Percentiles rank a stretch among this genome's conserved stretches.
phyloP scores from a whole-genome alignment of 2,329 filamentous ascomycete species.

The Cordyceps fumosorosea region DNA sequence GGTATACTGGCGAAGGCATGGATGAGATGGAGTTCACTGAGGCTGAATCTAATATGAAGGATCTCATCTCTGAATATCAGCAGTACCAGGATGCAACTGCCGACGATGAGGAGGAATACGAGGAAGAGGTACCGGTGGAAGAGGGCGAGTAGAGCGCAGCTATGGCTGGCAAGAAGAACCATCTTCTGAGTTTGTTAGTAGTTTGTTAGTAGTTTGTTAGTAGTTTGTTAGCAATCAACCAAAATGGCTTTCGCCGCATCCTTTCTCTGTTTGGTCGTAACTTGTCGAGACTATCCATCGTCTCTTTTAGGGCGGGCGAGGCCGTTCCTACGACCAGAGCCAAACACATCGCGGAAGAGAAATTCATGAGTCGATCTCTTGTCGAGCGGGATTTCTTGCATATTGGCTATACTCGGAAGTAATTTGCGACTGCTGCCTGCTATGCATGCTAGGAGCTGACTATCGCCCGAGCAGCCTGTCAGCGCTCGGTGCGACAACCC shows the following conservation, averaged over 20 bases:
- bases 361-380: too few species aligned
- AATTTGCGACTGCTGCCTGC: neutral
- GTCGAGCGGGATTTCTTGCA: neutral
- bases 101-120: slow-evolving; percentile 95
- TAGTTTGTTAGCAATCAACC: neutral
- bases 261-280: too few species aligned
- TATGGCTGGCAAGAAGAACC: neutral
- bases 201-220: neutral
- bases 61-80: slow-evolving; percentile 98
- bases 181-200: neutral
- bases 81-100: slow-evolving; percentile 99
- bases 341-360: too few species aligned
- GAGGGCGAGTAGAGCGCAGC: neutral
- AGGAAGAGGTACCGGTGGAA: slow-evolving; percentile 55
- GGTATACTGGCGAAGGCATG: slow-evolving; percentile 99
- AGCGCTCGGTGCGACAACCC: neutral
- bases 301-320: too few species aligned
- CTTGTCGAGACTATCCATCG: too few species aligned
- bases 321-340: too few species aligned
- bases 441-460: neutral
- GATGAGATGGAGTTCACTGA: slow-evolving; percentile 99
- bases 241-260: too few species aligned
- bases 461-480: neutral
- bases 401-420: neutral
- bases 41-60: slow-evolving; percentile 99